These are phyloP conservation scores for Pelargonium fulgidum DNA, from an alignment of 441 rosid genomes.

Conservation along the genomic window DNA sequence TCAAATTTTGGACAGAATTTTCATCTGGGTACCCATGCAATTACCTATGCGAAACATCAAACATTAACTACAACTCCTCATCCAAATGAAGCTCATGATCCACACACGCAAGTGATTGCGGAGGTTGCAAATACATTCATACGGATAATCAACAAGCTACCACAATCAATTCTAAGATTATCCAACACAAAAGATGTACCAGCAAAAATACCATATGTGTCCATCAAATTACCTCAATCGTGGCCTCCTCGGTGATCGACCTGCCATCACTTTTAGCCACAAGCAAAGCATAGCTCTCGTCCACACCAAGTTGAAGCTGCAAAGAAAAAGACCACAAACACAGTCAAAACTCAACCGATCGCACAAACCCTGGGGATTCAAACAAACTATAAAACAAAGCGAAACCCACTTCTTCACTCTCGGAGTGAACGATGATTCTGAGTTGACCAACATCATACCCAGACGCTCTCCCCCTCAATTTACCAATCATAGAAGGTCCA, in stretches of 20 bases:
- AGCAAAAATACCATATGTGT: background rate
- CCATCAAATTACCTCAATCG: slow-evolving; percentile 56
- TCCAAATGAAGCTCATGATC: no score
- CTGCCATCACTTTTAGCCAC: slow-evolving; percentile 45
- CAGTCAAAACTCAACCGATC: background rate
- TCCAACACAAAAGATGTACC: background rate
- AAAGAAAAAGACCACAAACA: background rate
- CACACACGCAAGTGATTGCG: background rate
- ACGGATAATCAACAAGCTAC: background rate
- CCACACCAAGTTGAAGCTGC: slow-evolving; percentile 87
- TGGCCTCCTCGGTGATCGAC: slow-evolving; percentile 53
- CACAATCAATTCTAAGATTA: no score
- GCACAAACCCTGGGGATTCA: background rate
- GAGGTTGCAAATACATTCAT: background rate
- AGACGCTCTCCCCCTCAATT: slow-evolving; percentile 33
- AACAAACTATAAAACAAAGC: background rate
- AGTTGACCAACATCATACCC: slow-evolving; percentile 51
- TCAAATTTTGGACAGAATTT: background rate
- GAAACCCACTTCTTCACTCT: slow-evolving; percentile 44
- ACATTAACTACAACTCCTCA: no score
- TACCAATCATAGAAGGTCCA: slow-evolving; percentile 25
- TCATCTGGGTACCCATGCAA: background rate
- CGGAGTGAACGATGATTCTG: slow-evolving; percentile 56
- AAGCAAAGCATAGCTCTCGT: slow-evolving; percentile 72
- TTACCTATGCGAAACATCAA: background rate